phyloP scores from a whole-genome alignment of 1,284 basidiomycete genomes.

The Apiotrichum brassicae region DNA sequence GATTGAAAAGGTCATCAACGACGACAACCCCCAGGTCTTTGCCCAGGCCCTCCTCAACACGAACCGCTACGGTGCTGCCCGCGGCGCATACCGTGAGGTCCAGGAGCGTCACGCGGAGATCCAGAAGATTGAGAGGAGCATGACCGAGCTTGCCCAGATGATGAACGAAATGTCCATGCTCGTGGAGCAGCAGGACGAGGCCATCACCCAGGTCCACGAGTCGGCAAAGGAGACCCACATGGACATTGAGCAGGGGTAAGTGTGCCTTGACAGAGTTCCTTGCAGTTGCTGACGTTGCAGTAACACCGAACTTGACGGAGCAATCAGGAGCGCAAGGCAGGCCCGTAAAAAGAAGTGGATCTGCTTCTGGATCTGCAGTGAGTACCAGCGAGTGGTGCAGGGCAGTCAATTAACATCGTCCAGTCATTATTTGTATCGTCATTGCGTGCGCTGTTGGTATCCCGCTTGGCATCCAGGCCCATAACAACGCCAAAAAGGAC shows the following conservation, averaged over 20 bases:
- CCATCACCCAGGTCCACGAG: slow-evolving; percentile 59
- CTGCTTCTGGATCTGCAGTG: slow-evolving; percentile 58
- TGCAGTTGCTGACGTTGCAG: slow-evolving; percentile 44
- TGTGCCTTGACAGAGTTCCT: slow-evolving; percentile 4
- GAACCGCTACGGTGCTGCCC: slow-evolving; percentile 75
- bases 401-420: too few relatives aligned
- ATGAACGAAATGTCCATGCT: slow-evolving; percentile 83
- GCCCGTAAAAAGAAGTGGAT: slow-evolving; percentile 78
- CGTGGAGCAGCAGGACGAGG: slow-evolving; percentile 71
- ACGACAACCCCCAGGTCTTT: slow-evolving; percentile 79
- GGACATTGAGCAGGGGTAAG: slow-evolving; percentile 66
- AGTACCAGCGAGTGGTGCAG: too few relatives aligned
- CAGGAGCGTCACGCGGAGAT: slow-evolving; percentile 87
- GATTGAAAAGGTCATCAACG: slow-evolving; percentile 64
- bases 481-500: background rate
- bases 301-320: slow-evolving; percentile 60
- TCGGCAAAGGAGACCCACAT: slow-evolving; percentile 59
- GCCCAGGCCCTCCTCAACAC: slow-evolving; percentile 76
- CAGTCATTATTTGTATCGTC: slow-evolving; percentile 1
- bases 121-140: slow-evolving; percentile 74
- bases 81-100: slow-evolving; percentile 79
- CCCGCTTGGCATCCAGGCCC: too few relatives aligned
- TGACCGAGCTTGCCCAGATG: slow-evolving; percentile 79
- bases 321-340: slow-evolving; percentile 64
- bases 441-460: too few relatives aligned